Base-by-base conservation (phyloP, 176 grass and related monocot species). In the Rhynchospora pubera region DNA sequence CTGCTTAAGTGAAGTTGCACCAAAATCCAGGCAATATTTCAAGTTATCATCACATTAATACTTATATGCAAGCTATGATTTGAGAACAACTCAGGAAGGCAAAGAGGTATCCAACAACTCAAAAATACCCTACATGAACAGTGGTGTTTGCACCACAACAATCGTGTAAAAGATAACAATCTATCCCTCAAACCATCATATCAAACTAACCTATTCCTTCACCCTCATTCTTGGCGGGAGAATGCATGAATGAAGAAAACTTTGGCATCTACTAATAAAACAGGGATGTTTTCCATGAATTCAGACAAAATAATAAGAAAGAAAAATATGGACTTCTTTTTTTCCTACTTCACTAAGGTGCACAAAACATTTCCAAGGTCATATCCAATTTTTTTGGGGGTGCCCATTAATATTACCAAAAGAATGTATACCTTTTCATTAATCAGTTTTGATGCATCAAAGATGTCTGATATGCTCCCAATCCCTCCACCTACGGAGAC, bases 401-500 rank as follows among this genome's bases (percentile, higher is more conserved):
- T 10, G 19, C 6, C 3, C 47, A 28, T 26, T 75, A 5, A 75
- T 26, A 30, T 23, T 7, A 53, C 18, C 22, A 53, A 15, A 11
- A 75, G 28, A 53, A 28, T 13, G 16, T 74, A 14, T 21, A 97
- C 95, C 91, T 94, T 98, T 83, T 98, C 95, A 84, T 64, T 70
- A 18, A 98, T 84, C 87, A 94, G 71, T 84, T 93, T 82, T 1
- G 90, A 92, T 8, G 92, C 95, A 72, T 93, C 92, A 75, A 94
- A 83, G 82, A 94, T 94, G 84, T 97, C 90, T 45, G 87, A 82
- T 65, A 97, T 94, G 83, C 92, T 92, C 91, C 92, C 95, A 21
- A 97, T 97, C 2, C 95, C 95, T 42, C 95, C 87, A 24, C 92
- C 95, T 48, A 97, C 86, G 9, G 92, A 94, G 65, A 97, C 95